These are phyloP conservation scores for Hymenoscyphus albidus DNA, from an alignment of 2,329 filamentous ascomycete genomes.

Conservation along the genomic window DNA sequence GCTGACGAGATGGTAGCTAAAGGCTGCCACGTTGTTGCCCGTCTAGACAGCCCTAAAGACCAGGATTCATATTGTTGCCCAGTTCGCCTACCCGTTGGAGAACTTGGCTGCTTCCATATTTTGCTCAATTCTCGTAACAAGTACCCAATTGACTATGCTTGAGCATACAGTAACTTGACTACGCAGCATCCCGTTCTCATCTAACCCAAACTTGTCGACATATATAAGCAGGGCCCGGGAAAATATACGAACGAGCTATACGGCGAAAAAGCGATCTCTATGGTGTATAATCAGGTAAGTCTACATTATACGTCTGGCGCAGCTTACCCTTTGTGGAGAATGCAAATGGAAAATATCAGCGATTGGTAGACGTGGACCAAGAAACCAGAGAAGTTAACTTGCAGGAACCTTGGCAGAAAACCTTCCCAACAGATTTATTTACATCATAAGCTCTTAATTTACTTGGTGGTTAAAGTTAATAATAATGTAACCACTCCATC, in stretches of 20 bases:
- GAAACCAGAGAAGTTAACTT: not conserved
- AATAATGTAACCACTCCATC: not conserved
- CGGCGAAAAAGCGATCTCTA: not conserved
- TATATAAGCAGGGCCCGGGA: not conserved
- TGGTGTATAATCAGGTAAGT: not conserved
- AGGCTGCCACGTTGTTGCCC: not conserved
- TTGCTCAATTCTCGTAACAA: not conserved
- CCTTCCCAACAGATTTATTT: not conserved
- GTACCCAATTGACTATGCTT: not conserved
- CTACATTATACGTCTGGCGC: not conserved
- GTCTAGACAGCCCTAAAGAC: not conserved
- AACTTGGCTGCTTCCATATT: not conserved
- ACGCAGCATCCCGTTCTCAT: not conserved
- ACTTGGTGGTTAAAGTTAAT: not conserved
- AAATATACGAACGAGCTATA: not conserved
- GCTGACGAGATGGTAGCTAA: not conserved
- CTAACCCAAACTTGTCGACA: not conserved
- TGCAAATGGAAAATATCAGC: not conserved
- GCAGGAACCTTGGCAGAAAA: not conserved
- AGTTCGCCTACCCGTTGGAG: not conserved
- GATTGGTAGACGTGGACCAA: not conserved
- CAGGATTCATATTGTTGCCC: not conserved
- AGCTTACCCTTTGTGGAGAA: not conserved
- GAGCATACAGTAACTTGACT: not conserved
- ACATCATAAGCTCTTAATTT: not conserved